Evolutionary conservation across 495 filamentous ascomycete genomes (phyloP).

Genomic region (Hypoxylon fuscum): DNA sequence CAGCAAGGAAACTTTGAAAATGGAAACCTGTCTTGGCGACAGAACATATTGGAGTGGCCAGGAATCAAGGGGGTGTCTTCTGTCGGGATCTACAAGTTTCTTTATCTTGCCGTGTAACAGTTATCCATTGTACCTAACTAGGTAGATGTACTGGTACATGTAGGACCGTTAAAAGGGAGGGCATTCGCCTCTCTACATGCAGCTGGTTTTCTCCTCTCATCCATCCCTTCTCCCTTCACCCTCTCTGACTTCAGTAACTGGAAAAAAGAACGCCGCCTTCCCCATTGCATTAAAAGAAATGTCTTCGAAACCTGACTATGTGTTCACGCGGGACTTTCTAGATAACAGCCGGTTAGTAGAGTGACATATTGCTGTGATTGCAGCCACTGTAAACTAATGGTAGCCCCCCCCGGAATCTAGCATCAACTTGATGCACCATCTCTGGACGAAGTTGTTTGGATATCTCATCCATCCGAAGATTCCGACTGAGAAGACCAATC

Average conservation of each 20-base stretch:
- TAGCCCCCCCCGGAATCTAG: constrained; percentile 1
- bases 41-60: too few species aligned
- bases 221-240: not conserved
- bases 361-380: not conserved
- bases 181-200: not conserved
- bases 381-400: not conserved
- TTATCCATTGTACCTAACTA: too few species aligned
- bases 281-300: not conserved
- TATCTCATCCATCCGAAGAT: constrained; percentile 19
- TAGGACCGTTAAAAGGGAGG: too few species aligned
- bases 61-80: too few species aligned
- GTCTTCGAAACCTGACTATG: constrained; percentile 10
- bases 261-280: not conserved
- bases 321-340: constrained; percentile 24
- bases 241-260: not conserved
- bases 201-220: not conserved
- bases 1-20: too few species aligned
- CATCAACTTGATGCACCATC: constrained; percentile 22
- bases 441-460: constrained; percentile 14
- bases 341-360: constrained; percentile 15
- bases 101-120: too few species aligned
- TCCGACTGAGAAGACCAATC: not conserved
- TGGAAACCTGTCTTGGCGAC: too few species aligned
- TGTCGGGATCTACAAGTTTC: too few species aligned
- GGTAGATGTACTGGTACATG: too few species aligned